These are phyloP conservation scores for Mycena sp. DNA, from an alignment of 1,284 basidiomycete species.

Conservation along the genomic window DNA sequence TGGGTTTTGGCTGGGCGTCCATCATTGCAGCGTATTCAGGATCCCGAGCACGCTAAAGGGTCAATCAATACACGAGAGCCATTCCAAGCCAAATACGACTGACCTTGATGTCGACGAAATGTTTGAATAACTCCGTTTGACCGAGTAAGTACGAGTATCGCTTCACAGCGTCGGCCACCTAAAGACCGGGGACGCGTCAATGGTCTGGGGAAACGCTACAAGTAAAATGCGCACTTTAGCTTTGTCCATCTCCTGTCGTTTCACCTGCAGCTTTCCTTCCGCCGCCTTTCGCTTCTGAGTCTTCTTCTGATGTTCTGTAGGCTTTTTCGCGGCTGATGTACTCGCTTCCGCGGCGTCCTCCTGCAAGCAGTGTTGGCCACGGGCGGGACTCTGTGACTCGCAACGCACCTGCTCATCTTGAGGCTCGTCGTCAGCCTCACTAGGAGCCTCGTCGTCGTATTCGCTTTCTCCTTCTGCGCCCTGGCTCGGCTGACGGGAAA, in stretches of 20 bases:
- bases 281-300: constrained; percentile 74
- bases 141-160: constrained; percentile 95
- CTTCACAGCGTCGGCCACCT: constrained; percentile 95
- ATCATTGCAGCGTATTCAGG: constrained; percentile 94
- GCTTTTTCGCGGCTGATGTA: constrained; percentile 31
- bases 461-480: constrained; percentile 75
- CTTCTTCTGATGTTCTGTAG: constrained; percentile 51
- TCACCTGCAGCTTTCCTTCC: constrained; percentile 72
- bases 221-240: constrained; percentile 65
- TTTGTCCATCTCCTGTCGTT: constrained; percentile 84
- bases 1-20: constrained; percentile 84
- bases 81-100: neutral
- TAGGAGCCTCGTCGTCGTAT: constrained; percentile 69
- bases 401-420: constrained; percentile 26
- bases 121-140: constrained; percentile 95
- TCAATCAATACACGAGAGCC: neutral
- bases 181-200: constrained; percentile 25
- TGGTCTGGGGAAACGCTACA: neutral
- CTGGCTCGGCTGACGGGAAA: constrained; percentile 83
- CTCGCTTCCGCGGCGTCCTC: constrained; percentile 22
- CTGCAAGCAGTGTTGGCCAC: constrained; percentile 38
- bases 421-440: constrained; percentile 59
- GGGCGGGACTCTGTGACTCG: neutral
- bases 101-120: constrained; percentile 95
- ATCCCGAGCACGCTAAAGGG: constrained; percentile 81